Percentiles rank a stretch among this genome's conserved stretches.
Evolutionary conservation across 257 asterid species (phyloP).

Genomic region (Penstemon eatonii): DNA sequence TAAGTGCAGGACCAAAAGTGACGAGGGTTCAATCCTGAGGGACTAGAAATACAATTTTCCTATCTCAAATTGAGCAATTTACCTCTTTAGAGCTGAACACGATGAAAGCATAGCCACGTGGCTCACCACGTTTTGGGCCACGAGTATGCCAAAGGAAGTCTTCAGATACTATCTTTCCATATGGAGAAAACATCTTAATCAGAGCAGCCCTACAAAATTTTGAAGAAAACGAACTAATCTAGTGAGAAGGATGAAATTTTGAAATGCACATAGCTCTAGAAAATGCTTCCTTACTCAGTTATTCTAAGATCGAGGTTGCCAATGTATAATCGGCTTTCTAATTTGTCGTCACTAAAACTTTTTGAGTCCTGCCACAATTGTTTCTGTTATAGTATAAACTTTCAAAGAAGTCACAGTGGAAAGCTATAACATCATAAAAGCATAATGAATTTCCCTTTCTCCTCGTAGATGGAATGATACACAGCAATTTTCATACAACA

Average conservation of each 20-base stretch:
- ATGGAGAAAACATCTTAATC: slow-evolving; percentile 84
- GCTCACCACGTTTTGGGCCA: slow-evolving; percentile 86
- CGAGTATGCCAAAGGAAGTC: slow-evolving; percentile 96
- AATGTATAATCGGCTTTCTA: slow-evolving; percentile 70
- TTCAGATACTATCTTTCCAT: slow-evolving; percentile 73
- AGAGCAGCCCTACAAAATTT: slow-evolving; percentile 63
- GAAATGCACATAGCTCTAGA: slow-evolving; percentile 1
- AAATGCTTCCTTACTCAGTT: slow-evolving; percentile 55
- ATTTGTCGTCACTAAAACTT: slow-evolving; percentile 49
- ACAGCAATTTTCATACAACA: too few species aligned
- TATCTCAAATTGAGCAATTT: slow-evolving; percentile 28
- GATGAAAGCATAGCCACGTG: slow-evolving; percentile 75
- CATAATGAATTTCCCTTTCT: too few species aligned
- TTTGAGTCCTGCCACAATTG: slow-evolving; percentile 43
- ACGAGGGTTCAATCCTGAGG: too few species aligned
- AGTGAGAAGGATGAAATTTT: neutral
- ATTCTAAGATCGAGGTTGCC: slow-evolving; percentile 89
- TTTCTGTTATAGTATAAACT: too few species aligned
- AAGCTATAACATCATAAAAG: too few species aligned
- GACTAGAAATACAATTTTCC: too few species aligned
- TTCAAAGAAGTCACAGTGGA: too few species aligned
- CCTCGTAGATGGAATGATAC: too few species aligned
- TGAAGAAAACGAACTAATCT: neutral
- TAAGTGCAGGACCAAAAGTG: too few species aligned
- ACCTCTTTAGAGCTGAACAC: slow-evolving; percentile 89